A percentile compares a stretch with the other conserved stretches of the same genome.
These are phyloP conservation scores for Xylaria sp. DNA, from an alignment of 2,329 filamentous ascomycete genomes.

Conservation along the genomic window DNA sequence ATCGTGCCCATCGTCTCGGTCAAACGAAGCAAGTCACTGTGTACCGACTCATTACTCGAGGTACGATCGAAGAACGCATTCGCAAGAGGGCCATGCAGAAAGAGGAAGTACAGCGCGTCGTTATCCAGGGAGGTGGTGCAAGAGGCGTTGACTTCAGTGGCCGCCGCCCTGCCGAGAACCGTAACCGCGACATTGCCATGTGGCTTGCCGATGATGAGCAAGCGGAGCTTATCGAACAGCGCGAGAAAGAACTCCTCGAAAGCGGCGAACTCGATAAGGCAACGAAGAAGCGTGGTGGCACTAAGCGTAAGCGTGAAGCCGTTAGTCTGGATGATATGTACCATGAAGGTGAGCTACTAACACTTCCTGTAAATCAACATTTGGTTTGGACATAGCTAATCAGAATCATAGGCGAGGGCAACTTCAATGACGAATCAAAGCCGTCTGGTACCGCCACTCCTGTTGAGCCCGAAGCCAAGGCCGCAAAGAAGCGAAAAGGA, in stretches of 20 bases:
- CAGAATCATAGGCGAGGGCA: conserved; percentile 69
- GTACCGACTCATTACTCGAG: conserved; percentile 92
- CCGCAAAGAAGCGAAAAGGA: conserved; percentile 45
- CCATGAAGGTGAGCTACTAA: conserved; percentile 75
- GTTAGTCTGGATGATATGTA: conserved; percentile 94
- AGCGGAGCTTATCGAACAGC: conserved; percentile 86
- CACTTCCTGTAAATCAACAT: background rate
- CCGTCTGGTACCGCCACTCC: conserved; percentile 83
- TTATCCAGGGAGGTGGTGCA: conserved; percentile 83
- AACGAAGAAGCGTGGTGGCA: conserved; percentile 54
- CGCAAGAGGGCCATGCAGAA: conserved; percentile 95
- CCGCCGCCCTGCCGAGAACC: conserved; percentile 76
- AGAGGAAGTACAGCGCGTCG: conserved; percentile 95
- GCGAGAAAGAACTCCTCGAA: conserved; percentile 80
- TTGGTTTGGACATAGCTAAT: conserved; percentile 31
- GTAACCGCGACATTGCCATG: conserved; percentile 97
- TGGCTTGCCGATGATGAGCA: conserved; percentile 98
- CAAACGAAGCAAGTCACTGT: conserved; percentile 95
- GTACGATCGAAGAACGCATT: conserved; percentile 96
- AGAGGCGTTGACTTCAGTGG: conserved; percentile 96
- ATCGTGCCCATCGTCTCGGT: conserved; percentile 93
- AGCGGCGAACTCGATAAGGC: conserved; percentile 62
- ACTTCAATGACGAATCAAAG: conserved; percentile 87
- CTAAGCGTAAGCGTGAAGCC: conserved; percentile 51
- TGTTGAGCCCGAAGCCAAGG: conserved; percentile 49